Evolutionary conservation across 1,284 basidiomycete genomes (phyloP).

Genomic region (Omphalotus olearius): DNA sequence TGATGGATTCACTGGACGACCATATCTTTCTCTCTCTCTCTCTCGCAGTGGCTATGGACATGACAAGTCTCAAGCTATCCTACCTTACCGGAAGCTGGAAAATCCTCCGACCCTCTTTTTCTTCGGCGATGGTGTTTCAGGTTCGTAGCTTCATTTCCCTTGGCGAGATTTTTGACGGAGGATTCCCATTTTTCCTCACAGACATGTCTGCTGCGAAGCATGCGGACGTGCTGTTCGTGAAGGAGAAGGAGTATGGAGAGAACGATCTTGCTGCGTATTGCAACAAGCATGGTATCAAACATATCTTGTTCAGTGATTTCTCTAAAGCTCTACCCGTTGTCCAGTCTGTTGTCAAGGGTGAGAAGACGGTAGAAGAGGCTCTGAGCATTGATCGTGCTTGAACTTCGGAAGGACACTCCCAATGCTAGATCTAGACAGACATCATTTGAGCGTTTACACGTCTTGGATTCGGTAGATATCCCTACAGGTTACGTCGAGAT

Average conservation of each 20-base stretch:
- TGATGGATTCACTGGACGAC: not conserved
- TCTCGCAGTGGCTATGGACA: conserved; percentile 74
- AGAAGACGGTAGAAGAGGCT: conserved; percentile 42
- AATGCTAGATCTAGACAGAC: too few species aligned
- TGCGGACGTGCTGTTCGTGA: conserved; percentile 90
- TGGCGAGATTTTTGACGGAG: conserved; percentile 1
- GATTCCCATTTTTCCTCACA: conserved; percentile 24
- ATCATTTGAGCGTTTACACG: too few species aligned
- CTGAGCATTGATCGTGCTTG: conserved; percentile 16
- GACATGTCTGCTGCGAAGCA: conserved; percentile 89
- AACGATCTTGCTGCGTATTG: conserved; percentile 87
- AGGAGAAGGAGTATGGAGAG: conserved; percentile 72
- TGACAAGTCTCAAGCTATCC: conserved; percentile 89
- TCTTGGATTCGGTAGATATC: conserved; percentile 20
- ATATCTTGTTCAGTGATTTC: conserved; percentile 68
- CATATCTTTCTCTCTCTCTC: not conserved
- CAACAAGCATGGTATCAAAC: conserved; percentile 58
- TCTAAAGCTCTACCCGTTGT: conserved; percentile 56
- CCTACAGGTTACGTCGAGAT: too few species aligned
- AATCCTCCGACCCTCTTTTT: conserved; percentile 84
- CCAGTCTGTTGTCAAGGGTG: conserved; percentile 58
- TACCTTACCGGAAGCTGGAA: conserved; percentile 74
- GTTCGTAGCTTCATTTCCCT: conserved; percentile 33
- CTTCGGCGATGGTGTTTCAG: conserved; percentile 93
- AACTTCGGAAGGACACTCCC: too few species aligned